Percentiles rank a stretch among this genome's conserved stretches.
Conservation (phyloP, 306 rosid species). For the Dalbergia cochinchinensis region DNA sequence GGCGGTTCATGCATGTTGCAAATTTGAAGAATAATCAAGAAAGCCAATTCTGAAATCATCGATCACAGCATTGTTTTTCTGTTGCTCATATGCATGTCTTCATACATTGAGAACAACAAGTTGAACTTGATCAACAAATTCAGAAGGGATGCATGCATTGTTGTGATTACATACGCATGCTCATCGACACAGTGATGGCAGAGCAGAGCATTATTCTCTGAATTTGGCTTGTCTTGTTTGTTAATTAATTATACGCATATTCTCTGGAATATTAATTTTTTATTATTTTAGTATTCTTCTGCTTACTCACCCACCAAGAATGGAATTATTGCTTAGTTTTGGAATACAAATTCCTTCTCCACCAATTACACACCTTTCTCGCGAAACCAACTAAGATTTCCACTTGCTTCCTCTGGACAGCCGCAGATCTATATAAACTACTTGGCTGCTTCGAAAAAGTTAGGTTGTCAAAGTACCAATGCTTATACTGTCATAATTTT, state of each 20-base stretch:
- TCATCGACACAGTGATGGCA: not conserved
- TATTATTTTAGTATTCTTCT: not conserved
- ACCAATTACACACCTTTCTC: conserved; percentile 42
- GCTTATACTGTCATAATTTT: not conserved
- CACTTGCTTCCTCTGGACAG: conserved; percentile 56
- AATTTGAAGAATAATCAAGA: not conserved
- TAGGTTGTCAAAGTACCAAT: conserved; percentile 44
- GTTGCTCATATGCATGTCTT: not conserved
- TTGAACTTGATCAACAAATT: conserved; percentile 9
- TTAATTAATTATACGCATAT: conserved; percentile 12
- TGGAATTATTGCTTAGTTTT: conserved; percentile 7
- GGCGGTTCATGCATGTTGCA: not conserved
- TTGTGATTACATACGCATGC: not conserved
- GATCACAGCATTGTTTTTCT: not conserved
- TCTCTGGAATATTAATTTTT: conserved; percentile 2
- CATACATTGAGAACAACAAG: not conserved
- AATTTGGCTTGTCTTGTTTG: conserved; percentile 17
- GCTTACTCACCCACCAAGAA: conserved; percentile 60
- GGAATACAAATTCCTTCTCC: conserved; percentile 38
- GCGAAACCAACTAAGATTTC: conserved; percentile 74
- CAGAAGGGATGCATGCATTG: conserved; percentile 15
- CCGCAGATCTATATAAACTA: conserved; percentile 38
- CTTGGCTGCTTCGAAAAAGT: conserved; percentile 53
- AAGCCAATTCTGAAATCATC: not conserved
- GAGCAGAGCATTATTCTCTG: conserved; percentile 9